These are phyloP conservation scores for Schoenoplectus triqueter DNA, from an alignment of 202 grass and related monocot genomes.

Conservation along the genomic window DNA sequence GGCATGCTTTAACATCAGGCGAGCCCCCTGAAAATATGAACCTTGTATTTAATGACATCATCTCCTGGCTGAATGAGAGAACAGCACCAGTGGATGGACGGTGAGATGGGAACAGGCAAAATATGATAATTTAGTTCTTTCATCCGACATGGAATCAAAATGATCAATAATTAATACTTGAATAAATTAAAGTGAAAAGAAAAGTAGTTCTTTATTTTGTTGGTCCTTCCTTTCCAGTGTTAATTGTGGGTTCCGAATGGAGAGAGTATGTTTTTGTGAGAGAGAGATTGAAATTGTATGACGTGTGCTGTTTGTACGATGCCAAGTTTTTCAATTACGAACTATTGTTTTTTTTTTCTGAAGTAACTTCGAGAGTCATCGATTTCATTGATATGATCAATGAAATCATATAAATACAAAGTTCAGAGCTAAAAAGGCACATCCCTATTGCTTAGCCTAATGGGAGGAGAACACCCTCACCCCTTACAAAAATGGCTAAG, in stretches of 20 bases:
- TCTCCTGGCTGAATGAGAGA: slow-evolving; percentile 58
- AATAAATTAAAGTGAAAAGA: neutral
- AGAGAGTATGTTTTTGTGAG: neutral
- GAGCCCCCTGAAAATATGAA: slow-evolving; percentile 57
- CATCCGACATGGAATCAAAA: slow-evolving; percentile 11
- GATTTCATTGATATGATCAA: no score
- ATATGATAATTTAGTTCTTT: slow-evolving; percentile 20
- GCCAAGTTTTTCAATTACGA: no score
- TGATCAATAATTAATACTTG: neutral
- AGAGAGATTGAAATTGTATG: no score
- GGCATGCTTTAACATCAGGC: slow-evolving; percentile 82
- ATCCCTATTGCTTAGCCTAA: no score
- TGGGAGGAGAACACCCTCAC: no score
- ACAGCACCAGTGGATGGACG: neutral
- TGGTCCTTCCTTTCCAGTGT: neutral
- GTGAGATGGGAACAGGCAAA: slow-evolving; percentile 39
- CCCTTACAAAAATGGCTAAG: no score
- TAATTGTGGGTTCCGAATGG: neutral
- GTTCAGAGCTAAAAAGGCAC: no score
- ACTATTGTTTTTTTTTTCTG: no score
- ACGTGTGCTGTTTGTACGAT: no score
- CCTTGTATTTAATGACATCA: slow-evolving; percentile 60
- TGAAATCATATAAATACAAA: no score
- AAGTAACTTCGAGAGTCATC: no score
- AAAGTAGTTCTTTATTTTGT: neutral